A percentile compares a stretch with the other conserved stretches of the same genome.
phyloP scores from a whole-genome alignment of 352 stramenopile species.

The Pseudoperonospora humuli region DNA sequence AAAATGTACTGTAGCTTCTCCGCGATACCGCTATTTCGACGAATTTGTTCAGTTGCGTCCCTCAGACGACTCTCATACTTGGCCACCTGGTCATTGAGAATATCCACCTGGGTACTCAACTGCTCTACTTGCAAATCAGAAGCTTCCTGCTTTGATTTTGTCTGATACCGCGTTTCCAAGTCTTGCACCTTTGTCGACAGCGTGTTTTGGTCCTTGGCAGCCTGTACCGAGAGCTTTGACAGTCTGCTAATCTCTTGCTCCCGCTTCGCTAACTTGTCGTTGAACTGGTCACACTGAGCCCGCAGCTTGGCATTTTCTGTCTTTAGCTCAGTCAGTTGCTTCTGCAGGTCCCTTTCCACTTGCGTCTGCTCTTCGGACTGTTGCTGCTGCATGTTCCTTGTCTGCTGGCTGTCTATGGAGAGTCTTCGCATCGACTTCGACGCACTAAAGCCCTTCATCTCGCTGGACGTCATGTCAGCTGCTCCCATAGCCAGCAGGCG shows the following conservation, averaged over 20 bases:
- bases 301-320: conserved; percentile 40
- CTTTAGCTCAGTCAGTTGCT: conserved; percentile 37
- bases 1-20: conserved; percentile 47
- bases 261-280: conserved; percentile 46
- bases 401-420: conserved; percentile 19
- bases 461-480: conserved; percentile 20
- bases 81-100: conserved; percentile 72
- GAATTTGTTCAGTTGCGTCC: conserved; percentile 48
- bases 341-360: conserved; percentile 36
- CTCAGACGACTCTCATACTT: conserved; percentile 75
- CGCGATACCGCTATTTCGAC: conserved; percentile 28
- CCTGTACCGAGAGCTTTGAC: conserved; percentile 37
- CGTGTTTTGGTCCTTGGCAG: conserved; percentile 16
- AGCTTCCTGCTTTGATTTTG: conserved; percentile 31
- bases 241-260: conserved; percentile 67
- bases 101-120: conserved; percentile 55
- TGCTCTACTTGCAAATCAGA: conserved; percentile 62
- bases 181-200: conserved; percentile 24
- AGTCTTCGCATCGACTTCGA: conserved; percentile 13
- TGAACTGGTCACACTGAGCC: conserved; percentile 30
- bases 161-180: conserved; percentile 28
- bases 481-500: conserved; percentile 32
- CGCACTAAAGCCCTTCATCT: conserved; percentile 19
- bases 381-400: conserved; percentile 9
- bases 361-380: conserved; percentile 18